Base-by-base conservation (phyloP, 2,329 filamentous ascomycete genomes). In the Fusarium chuoi region DNA sequence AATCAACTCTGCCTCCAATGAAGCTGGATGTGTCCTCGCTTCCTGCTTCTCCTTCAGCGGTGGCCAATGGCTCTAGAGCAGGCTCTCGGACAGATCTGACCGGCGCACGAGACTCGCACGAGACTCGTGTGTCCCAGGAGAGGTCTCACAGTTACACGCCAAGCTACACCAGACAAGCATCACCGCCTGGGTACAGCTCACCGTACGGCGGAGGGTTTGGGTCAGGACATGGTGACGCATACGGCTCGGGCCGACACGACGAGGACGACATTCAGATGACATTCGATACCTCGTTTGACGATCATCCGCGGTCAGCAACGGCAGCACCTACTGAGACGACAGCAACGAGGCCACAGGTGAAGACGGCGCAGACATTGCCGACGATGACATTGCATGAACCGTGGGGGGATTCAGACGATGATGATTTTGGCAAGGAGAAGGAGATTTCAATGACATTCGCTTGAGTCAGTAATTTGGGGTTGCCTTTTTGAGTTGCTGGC, bases 1-100 rank as follows among this genome's bases (percentile, higher is more conserved):
- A 96, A 82, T 95, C 93, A 56, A 98, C 95, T 4, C 85, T 98
- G 30, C 95, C 96, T 51, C 94, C 95, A 0, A 97, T 98, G 89
- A 96, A 94, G 81, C 88, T 98, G 65, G 89, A 92, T 69, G 77
- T 92, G 38, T 78, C 82, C 3, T 80, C 83, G n/a, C 70, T 78
- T 18, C 72, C 78, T 22, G 55, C 72, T 9, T 73, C 76, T 22
- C 74, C 79, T 12, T 69, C 74, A 7, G 71, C 68, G 11, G 76
- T 78, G 13, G 65, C 52, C n/a, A 65, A 74, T 45, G 64, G 68
- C 61, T 70, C 74, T 22, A 71, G 70, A 42, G 62, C 55, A n/a
- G 62, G 65, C 45, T 69, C 75, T 26, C 75, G 74, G 42, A 66
- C 62, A 24, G 71, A 75, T 41, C 58, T 69, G 20, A 28, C 60